Percentiles rank a stretch among this genome's conserved stretches.
Conservation (phyloP, 257 asterid genomes). For the Solanum neorickii region DNA sequence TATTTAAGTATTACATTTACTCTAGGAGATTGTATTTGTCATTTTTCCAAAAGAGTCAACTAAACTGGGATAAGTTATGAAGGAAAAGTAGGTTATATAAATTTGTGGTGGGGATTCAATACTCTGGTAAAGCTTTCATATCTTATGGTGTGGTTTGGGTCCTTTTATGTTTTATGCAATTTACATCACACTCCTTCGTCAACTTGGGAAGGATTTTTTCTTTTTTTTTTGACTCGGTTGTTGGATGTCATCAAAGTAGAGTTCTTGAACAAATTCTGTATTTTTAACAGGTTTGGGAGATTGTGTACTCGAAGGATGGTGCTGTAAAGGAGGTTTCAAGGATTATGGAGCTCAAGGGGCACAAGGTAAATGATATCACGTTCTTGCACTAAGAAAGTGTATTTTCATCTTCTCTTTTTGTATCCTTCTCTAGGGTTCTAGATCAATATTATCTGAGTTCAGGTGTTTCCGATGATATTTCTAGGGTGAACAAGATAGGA, state of each 20-base stretch:
- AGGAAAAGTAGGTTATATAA: not conserved
- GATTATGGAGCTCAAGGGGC: constrained; percentile 98
- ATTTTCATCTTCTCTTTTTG: not conserved
- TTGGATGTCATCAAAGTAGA: not conserved
- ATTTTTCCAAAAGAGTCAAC: not conserved
- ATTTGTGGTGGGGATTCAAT: not conserved
- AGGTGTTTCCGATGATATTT: not conserved
- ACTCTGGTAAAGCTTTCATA: not conserved
- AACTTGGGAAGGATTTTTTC: not conserved
- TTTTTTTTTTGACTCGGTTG: not conserved
- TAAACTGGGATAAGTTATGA: not conserved
- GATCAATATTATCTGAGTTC: not conserved
- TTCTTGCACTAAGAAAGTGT: not conserved
- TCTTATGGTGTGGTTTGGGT: not conserved
- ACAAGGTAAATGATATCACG: constrained; percentile 51
- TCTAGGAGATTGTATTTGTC: not conserved
- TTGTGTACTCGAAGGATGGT: constrained; percentile 88
- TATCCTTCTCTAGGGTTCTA: not conserved
- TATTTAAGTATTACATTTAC: not conserved
- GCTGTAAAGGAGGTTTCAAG: constrained; percentile 78
- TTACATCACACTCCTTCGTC: not conserved
- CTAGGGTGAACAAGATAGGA: not conserved
- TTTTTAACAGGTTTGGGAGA: constrained; percentile 77
- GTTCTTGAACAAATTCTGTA: not conserved
- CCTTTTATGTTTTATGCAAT: not conserved